These are phyloP conservation scores for Dactylonectria macrodidyma DNA, from an alignment of 2,329 filamentous ascomycete genomes.

Conservation along the genomic window DNA sequence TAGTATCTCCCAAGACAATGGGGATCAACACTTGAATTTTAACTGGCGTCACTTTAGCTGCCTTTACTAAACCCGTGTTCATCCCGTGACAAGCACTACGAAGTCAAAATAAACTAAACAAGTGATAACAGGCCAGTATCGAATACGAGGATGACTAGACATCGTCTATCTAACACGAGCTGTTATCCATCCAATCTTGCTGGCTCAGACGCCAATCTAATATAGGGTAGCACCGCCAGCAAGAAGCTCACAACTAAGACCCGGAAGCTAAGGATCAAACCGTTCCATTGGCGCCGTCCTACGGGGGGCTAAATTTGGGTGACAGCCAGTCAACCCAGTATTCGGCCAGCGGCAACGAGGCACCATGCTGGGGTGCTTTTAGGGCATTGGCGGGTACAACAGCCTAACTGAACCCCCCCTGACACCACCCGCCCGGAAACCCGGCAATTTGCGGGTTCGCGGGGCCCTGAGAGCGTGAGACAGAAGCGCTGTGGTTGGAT, in stretches of 20 bases:
- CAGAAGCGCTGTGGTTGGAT: constrained; percentile 3
- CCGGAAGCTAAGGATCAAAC: constrained; percentile 1
- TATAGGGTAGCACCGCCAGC: not conserved
- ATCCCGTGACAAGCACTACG: not conserved
- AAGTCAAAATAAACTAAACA: not conserved
- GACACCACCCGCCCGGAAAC: constrained; percentile 11
- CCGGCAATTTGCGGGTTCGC: constrained; percentile 21
- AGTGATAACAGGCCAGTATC: not conserved
- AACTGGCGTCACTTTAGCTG: no score
- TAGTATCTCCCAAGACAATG: no score
- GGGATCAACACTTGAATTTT: no score
- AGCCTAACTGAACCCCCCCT: not conserved
- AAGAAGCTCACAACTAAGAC: not conserved
- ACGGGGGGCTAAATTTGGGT: constrained; percentile 2
- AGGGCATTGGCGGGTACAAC: not conserved
- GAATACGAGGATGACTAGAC: not conserved
- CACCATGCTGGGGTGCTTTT: not conserved
- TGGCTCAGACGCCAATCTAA: not conserved
- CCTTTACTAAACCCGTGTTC: not conserved
- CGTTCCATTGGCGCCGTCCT: constrained; percentile 10
- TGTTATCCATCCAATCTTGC: not conserved
- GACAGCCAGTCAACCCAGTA: not conserved
- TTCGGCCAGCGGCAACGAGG: not conserved
- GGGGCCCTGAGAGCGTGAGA: not conserved
- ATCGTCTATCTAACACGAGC: not conserved